Percentiles rank a stretch among this genome's conserved stretches.
Conservation (phyloP, 345 rosid genomes). For the Syzygium grande region DNA sequence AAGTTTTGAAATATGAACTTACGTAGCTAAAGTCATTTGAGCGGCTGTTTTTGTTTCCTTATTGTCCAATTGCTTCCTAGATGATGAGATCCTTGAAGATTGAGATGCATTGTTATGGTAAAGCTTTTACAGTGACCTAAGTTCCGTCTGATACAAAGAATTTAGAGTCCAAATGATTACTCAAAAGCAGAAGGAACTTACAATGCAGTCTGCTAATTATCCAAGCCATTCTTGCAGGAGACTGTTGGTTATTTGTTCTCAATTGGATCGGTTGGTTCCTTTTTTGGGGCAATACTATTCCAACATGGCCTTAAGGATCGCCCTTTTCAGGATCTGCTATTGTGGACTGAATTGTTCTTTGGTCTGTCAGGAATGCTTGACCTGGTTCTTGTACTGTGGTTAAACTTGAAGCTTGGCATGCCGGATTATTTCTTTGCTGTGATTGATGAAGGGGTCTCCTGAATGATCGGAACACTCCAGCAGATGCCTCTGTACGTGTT, state of each 20-base stretch:
- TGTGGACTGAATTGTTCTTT: constrained; percentile 53
- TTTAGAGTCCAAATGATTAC: not conserved
- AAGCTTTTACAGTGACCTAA: not conserved
- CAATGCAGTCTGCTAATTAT: not conserved
- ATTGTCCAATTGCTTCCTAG: not conserved
- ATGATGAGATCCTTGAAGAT: not conserved
- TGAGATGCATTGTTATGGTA: not conserved
- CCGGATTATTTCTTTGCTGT: constrained; percentile 63
- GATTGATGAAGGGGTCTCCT: constrained; percentile 39
- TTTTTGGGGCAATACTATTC: constrained; percentile 48
- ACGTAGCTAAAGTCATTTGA: not conserved
- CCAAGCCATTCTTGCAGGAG: constrained; percentile 28
- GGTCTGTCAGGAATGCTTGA: constrained; percentile 57
- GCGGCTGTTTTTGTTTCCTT: not conserved
- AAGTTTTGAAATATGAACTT: not conserved
- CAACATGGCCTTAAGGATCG: constrained; percentile 43
- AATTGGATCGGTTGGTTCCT: constrained; percentile 56
- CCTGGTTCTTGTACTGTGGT: constrained; percentile 41
- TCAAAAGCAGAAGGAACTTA: not conserved
- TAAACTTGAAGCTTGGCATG: constrained; percentile 49
- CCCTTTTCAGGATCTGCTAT: constrained; percentile 38
- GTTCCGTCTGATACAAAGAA: not conserved
- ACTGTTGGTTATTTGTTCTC: constrained; percentile 58
- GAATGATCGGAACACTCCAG: constrained; percentile 46
- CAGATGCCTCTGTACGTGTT: constrained; percentile 66